Base-by-base conservation (phyloP, 495 filamentous ascomycete species). In the Aspergillus bridgeri region DNA sequence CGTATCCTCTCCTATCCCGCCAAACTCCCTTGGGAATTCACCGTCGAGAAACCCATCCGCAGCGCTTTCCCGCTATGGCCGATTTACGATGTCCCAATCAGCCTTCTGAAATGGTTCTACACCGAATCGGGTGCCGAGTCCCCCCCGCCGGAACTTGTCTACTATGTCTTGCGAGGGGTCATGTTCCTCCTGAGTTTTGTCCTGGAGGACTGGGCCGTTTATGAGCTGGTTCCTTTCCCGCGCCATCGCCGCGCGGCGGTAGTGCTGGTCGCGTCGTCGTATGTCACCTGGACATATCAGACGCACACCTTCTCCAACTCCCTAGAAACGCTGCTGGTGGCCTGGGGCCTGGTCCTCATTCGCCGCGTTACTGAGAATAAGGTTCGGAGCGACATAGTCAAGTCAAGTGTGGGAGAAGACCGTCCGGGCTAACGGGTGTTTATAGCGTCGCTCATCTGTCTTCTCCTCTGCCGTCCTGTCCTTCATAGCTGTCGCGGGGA, bases 221-320 rank as follows among this genome's bases (percentile, higher is more conserved):
- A 96, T 77, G 95, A 98, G 65, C 79, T 97, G 48, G 83, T 96
- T 25, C 85, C 84, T 58, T 87, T 86, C 23, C 83, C 84, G 59
- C 82, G 85, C 53, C 84, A 91, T 63, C 83, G 91, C 55, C 83
- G 80, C 60, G 75, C 83, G 42, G 89, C 90, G 19, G 76, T 94
- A 42, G 77, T 92, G 27, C 75, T 98, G 49, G 86, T 96, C 51
- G 92, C 92, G 45, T 98, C 94, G 17, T 95, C 89, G 21, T 98
- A 98, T 74, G 93, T 97, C 62, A 98, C 94, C 48, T 98, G 94
- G 95, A 96, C 95, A 44, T 96, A 89, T 76, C 94, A 98, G 76
- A 96, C 90, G 44, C 94, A 98, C 77, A 98, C 95, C 33, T 98
- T 98, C 74, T 98, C 94, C 68, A 98, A 98, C 72, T 91, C 91